Percentiles rank a stretch among this genome's conserved stretches.
Conservation (phyloP, 306 rosid species). For the Dalbergia oliveri region DNA sequence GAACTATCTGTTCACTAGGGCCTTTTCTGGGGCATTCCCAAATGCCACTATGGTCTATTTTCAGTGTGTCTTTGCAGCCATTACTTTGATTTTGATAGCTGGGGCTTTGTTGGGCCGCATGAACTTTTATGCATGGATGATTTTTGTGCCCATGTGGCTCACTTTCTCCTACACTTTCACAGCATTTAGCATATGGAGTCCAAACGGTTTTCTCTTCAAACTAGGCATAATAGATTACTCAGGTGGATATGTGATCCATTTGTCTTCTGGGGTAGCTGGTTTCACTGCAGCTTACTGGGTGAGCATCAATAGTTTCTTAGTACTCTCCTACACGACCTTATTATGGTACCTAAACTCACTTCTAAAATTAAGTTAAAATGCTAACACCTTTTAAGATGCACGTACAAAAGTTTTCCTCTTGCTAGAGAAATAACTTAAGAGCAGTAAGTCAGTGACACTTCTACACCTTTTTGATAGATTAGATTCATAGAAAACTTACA, state of each 20-base stretch:
- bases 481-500: no score
- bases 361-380: no score
- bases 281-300: slow-evolving; percentile 67
- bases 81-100: slow-evolving; percentile 59
- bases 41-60: slow-evolving; percentile 60
- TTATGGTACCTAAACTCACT: no score
- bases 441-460: no score
- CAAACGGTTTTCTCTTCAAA: slow-evolving; percentile 38
- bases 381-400: no score
- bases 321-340: no score
- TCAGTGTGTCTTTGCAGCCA: slow-evolving; percentile 59
- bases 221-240: slow-evolving; percentile 55
- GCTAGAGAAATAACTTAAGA: no score
- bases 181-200: slow-evolving; percentile 61
- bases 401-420: no score
- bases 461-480: no score
- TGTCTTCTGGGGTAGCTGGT: slow-evolving; percentile 67
- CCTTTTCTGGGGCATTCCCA: slow-evolving; percentile 47
- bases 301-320: not conserved
- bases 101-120: slow-evolving; percentile 62
- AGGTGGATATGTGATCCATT: slow-evolving; percentile 62
- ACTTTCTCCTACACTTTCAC: slow-evolving; percentile 59
- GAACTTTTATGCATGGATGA: slow-evolving; percentile 67
- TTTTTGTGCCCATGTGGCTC: slow-evolving; percentile 65
- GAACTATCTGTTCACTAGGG: slow-evolving; percentile 35